A percentile compares a stretch with the other conserved stretches of the same genome.
phyloP scores from a whole-genome alignment of 306 rosid genomes.

The Cotoneaster glaucophyllus region DNA sequence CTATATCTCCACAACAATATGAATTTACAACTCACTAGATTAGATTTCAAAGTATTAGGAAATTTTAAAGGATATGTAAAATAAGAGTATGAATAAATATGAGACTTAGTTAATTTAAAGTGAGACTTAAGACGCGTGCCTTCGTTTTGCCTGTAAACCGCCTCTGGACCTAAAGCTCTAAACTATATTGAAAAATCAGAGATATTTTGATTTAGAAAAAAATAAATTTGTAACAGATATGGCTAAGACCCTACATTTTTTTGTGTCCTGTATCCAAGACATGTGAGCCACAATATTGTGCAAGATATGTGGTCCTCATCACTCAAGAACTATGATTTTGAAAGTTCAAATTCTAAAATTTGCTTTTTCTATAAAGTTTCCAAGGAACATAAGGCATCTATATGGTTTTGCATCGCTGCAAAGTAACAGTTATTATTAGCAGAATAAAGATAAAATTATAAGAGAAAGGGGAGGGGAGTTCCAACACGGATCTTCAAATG shows the following conservation, averaged over 20 bases:
- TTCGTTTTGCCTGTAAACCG: too few species aligned
- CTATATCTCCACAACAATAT: too few species aligned
- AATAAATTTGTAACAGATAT: not conserved
- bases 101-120: too few species aligned
- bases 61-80: too few species aligned
- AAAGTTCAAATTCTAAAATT: conserved; percentile 28
- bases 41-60: too few species aligned
- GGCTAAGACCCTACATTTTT: not conserved
- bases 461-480: not conserved
- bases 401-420: not conserved
- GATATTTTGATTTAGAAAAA: too few species aligned
- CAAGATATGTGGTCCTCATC: conserved; percentile 15
- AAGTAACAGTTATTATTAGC: not conserved
- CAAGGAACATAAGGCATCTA: not conserved
- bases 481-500: too few species aligned
- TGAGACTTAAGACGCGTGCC: too few species aligned
- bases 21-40: too few species aligned
- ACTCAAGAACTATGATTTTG: conserved; percentile 12
- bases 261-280: not conserved
- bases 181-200: too few species aligned
- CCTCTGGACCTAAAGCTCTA: too few species aligned
- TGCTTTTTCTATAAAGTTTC: not conserved
- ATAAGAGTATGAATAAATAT: too few species aligned
- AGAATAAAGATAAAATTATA: not conserved
- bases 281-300: conserved; percentile 8